Percentiles rank a stretch among this genome's conserved stretches.
phyloP scores from a whole-genome alignment of 2,329 filamentous ascomycete species.

The Xylariales sp. region DNA sequence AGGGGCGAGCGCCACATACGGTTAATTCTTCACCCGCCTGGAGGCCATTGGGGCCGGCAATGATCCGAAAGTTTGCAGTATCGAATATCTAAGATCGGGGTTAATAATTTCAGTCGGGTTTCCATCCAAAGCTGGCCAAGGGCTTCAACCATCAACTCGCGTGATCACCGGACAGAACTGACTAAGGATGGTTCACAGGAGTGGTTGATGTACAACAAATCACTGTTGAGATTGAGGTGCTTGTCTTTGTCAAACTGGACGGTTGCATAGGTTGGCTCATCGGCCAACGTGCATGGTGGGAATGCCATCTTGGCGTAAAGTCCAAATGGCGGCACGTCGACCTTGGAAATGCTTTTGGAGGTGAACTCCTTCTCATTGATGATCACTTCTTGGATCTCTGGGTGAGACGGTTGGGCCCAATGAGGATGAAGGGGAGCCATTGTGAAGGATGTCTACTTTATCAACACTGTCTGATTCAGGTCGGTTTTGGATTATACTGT shows the following conservation, averaged over 20 bases:
- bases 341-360: slow-evolving; percentile 54
- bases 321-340: slow-evolving; percentile 55
- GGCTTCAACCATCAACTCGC: neutral
- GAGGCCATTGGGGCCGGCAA: slow-evolving; percentile 54
- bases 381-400: slow-evolving; percentile 52
- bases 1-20: no score
- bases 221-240: slow-evolving; percentile 61
- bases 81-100: slow-evolving; percentile 50
- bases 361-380: slow-evolving; percentile 50
- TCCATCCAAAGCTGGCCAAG: neutral
- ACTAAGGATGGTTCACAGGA: slow-evolving; percentile 63
- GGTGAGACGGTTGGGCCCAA: slow-evolving; percentile 59
- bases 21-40: slow-evolving; percentile 54
- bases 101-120: neutral
- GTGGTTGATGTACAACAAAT: slow-evolving; percentile 65
- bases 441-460: slow-evolving; percentile 11
- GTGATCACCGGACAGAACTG: slow-evolving; percentile 24
- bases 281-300: slow-evolving; percentile 54
- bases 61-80: slow-evolving; percentile 49
- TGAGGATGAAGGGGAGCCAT: slow-evolving; percentile 55
- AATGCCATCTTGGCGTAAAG: slow-evolving; percentile 64
- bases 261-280: slow-evolving; percentile 57
- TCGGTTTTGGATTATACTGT: no score
- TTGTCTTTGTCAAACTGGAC: slow-evolving; percentile 53
- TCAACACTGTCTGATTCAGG: no score